A percentile compares a stretch with the other conserved stretches of the same genome.
Evolutionary conservation across 495 filamentous ascomycete genomes (phyloP).

Genomic region (Xeromyces bisporus): DNA sequence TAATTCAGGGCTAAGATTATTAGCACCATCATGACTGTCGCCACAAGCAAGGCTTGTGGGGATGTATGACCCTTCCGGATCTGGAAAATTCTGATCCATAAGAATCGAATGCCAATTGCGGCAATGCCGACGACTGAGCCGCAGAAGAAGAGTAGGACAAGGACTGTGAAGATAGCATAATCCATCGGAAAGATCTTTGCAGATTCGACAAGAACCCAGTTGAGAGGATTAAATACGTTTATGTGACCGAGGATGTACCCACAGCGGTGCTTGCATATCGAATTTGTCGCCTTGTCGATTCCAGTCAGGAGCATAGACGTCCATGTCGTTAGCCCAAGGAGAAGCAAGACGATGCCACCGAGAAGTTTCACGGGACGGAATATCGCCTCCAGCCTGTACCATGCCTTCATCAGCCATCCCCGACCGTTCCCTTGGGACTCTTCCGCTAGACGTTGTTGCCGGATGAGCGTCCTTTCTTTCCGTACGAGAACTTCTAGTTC

Average conservation of each 20-base stretch:
- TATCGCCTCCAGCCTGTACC: slow-evolving; percentile 62
- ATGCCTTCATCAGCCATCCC: slow-evolving; percentile 48
- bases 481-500: slow-evolving; percentile 75
- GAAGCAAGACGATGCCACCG: slow-evolving; percentile 59
- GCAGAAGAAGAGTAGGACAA: slow-evolving; percentile 74
- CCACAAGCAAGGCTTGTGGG: slow-evolving; percentile 81
- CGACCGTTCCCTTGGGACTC: slow-evolving; percentile 61
- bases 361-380: slow-evolving; percentile 74
- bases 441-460: slow-evolving; percentile 71
- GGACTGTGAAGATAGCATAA: slow-evolving; percentile 68
- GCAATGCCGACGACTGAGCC: slow-evolving; percentile 74
- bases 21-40: slow-evolving; percentile 77
- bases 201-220: slow-evolving; percentile 73
- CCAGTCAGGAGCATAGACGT: slow-evolving; percentile 86
- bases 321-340: slow-evolving; percentile 59
- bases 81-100: slow-evolving; percentile 84
- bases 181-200: slow-evolving; percentile 80
- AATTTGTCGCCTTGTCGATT: slow-evolving; percentile 93
- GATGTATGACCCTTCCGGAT: slow-evolving; percentile 77
- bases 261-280: slow-evolving; percentile 73
- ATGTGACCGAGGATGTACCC: slow-evolving; percentile 87
- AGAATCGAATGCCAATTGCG: slow-evolving; percentile 77
- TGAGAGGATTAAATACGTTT: slow-evolving; percentile 87
- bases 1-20: slow-evolving; percentile 85
- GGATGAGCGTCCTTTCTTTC: slow-evolving; percentile 81